These are phyloP conservation scores for Theobroma cacao DNA, from an alignment of 345 rosid species.

Conservation along the genomic window DNA sequence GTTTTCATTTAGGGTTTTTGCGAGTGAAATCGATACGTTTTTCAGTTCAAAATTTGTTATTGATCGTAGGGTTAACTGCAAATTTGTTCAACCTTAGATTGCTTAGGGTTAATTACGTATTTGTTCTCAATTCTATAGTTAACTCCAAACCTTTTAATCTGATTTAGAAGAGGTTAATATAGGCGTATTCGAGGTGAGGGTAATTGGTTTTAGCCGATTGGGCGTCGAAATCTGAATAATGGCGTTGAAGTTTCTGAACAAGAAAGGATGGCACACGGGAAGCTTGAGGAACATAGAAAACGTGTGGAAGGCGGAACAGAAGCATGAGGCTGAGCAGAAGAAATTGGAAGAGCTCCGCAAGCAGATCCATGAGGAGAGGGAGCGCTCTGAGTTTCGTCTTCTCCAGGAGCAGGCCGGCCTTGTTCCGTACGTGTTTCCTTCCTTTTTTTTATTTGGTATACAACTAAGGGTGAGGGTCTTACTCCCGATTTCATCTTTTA, in stretches of 20 bases:
- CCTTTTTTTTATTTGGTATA: neutral
- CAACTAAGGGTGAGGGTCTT: slow-evolving; percentile 22
- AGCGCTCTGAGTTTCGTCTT: slow-evolving; percentile 82
- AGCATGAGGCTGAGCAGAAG: slow-evolving; percentile 91
- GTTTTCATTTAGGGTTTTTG: neutral
- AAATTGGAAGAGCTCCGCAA: slow-evolving; percentile 93
- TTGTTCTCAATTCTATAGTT: neutral
- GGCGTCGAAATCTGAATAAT: slow-evolving; percentile 23
- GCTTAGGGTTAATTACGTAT: neutral
- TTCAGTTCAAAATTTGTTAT: neutral
- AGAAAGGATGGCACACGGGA: slow-evolving; percentile 99
- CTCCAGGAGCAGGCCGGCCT: slow-evolving; percentile 97
- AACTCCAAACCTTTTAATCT: neutral
- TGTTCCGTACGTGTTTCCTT: slow-evolving; percentile 57
- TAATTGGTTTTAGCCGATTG: neutral
- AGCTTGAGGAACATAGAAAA: slow-evolving; percentile 92
- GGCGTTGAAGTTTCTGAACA: slow-evolving; percentile 97
- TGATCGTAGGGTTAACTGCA: neutral
- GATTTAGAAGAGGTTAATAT: neutral
- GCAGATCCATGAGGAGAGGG: slow-evolving; percentile 89
- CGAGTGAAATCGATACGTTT: neutral
- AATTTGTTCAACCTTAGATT: neutral
- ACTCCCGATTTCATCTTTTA: neutral
- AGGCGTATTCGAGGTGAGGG: no score
- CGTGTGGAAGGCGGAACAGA: slow-evolving; percentile 99